These are phyloP conservation scores for Pinus tabuliformis DNA, from an alignment of 75 land plant species.

Conservation along the genomic window DNA sequence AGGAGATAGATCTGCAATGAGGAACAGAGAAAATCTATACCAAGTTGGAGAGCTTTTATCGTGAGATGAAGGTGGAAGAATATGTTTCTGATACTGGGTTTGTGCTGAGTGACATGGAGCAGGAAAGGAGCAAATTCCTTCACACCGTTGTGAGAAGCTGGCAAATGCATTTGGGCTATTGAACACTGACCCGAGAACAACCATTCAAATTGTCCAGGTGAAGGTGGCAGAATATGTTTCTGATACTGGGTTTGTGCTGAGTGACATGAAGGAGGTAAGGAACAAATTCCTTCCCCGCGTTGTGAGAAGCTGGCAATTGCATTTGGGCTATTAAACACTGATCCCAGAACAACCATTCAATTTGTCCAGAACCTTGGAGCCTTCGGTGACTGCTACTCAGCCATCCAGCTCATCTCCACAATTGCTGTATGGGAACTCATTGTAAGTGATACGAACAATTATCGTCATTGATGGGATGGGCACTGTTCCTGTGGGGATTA, in stretches of 20 bases:
- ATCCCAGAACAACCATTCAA: background rate
- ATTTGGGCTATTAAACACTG: no score
- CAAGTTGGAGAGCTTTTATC: background rate
- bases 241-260: no score
- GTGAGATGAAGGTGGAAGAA: background rate
- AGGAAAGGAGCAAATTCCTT: background rate
- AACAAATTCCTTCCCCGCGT: no score
- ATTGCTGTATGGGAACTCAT: background rate
- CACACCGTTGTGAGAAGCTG: background rate
- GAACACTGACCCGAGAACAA: background rate
- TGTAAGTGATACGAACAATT: background rate
- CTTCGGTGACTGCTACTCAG: background rate
- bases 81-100: background rate
- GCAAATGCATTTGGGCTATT: background rate
- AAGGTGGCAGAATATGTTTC: no score
- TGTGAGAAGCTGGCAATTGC: no score
- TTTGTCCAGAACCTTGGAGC: background rate
- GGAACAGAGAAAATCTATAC: background rate
- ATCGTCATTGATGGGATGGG: background rate
- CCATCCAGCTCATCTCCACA: background rate
- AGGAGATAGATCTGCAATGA: background rate
- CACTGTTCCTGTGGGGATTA: background rate
- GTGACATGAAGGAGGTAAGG: no score
- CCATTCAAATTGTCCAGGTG: no score
- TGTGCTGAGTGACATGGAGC: background rate